Evolutionary conservation across 257 asterid species (phyloP), one percentile per base, ranked within the genome.

Genomic region (Gentiana straminea): DNA sequence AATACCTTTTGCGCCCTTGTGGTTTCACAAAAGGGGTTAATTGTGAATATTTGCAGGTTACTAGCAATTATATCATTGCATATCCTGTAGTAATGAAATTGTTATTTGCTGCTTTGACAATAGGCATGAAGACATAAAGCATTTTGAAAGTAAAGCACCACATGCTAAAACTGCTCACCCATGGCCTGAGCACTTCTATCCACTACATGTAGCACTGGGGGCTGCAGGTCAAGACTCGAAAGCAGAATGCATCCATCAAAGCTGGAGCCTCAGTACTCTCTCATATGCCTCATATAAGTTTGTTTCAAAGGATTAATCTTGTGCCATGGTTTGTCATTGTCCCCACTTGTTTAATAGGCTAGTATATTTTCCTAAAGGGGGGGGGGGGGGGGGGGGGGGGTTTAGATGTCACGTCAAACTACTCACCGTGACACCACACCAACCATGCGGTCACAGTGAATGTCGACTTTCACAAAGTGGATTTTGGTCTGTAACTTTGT

Each of bases 251-350:
- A 79, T 79, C 56, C 94, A 86, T 70, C 70, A 75, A 24, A 83
- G 86, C 73, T 86, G 95, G 94, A 65, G 74, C 35, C 51, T 61
- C 4, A 66, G 47, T 62, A 52, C 89, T 11, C 84, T 86, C 63
- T 83, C 94, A 12, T 81, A 83, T 57, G 79, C 95, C 38, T 86
- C 95, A 35, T 86, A 74, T 76, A 81, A 77, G 77, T 83, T 86
- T 50, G 56, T 36, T 5, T 33, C 63, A 0, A 57, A 53, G n/a
- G 44, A 13, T 33, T 55, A 47, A 24, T 24, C 24, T 24, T 24
- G 24, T 24, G 24, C 24, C 24, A 24, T 24, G 24, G 24, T 24
- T 24, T 24, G 24, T 24, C 24, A 24, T 24, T 24, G 24, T 24
- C 0, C 24, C 24, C 24, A n/a, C n/a, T n/a, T n/a, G n/a, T n/a